Evolutionary conservation across 2,329 filamentous ascomycete species (phyloP).

Genomic region (Botrytis sinoallii): DNA sequence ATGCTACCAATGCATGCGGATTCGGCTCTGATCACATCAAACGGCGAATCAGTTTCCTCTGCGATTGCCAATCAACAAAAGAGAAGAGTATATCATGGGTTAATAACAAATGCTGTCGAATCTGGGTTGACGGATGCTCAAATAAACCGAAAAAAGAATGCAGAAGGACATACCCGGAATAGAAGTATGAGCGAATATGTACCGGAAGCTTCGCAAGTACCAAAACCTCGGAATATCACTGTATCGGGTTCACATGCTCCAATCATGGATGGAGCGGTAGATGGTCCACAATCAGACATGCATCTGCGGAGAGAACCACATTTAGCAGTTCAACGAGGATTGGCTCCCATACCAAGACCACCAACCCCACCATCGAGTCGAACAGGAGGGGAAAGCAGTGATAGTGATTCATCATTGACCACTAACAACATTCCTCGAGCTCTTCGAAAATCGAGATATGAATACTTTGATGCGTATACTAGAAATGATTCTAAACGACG

Average conservation of each 20-base stretch:
- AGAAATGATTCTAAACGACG: slow-evolving; percentile 67
- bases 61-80: slow-evolving; percentile 53
- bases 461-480: slow-evolving; percentile 69
- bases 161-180: slow-evolving; percentile 59
- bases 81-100: slow-evolving; percentile 54
- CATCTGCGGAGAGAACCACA: slow-evolving; percentile 74
- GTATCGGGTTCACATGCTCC: slow-evolving; percentile 61
- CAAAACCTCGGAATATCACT: slow-evolving; percentile 67
- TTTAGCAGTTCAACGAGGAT: slow-evolving; percentile 72
- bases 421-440: slow-evolving; percentile 39
- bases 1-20: slow-evolving; percentile 42
- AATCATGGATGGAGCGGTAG: slow-evolving; percentile 47
- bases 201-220: slow-evolving; percentile 66
- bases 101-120: slow-evolving; percentile 36
- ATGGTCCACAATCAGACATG: slow-evolving; percentile 40
- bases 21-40: slow-evolving; percentile 49
- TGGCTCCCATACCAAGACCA: slow-evolving; percentile 59
- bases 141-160: slow-evolving; percentile 32
- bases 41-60: slow-evolving; percentile 51
- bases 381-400: slow-evolving; percentile 52
- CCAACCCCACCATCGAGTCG: slow-evolving; percentile 83
- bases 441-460: slow-evolving; percentile 44
- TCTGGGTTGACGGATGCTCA: slow-evolving; percentile 25
- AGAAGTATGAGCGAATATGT: slow-evolving; percentile 87
- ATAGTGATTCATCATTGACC: slow-evolving; percentile 48